These are phyloP conservation scores for Gossypium gossypioides DNA, from an alignment of 441 rosid species.

Conservation along the genomic window DNA sequence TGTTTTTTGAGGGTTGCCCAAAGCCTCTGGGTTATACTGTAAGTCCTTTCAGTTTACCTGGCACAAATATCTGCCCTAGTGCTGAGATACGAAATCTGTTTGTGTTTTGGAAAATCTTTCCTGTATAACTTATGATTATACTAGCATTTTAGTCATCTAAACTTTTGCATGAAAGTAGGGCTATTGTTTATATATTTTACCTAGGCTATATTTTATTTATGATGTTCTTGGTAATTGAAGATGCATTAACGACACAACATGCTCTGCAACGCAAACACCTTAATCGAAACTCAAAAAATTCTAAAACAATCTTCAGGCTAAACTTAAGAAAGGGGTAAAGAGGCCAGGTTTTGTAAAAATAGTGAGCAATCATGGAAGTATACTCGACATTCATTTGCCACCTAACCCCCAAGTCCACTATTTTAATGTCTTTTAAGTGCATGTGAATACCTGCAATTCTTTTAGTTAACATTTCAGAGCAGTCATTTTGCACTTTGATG, in stretches of 20 bases:
- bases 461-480: not conserved
- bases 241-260: not conserved
- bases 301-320: not conserved
- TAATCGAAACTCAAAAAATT: not conserved
- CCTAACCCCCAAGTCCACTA: not conserved
- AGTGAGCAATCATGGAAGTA: slow-evolving; percentile 2
- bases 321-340: not conserved
- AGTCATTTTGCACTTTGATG: not conserved
- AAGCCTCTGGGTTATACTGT: slow-evolving; percentile 71
- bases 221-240: not conserved
- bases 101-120: not conserved
- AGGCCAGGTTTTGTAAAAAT: not conserved
- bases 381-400: not conserved
- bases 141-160: not conserved
- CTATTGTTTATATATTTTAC: slow-evolving; percentile 1
- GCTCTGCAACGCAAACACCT: not conserved
- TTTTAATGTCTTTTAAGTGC: not conserved
- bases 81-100: not conserved
- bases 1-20: slow-evolving; percentile 74
- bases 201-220: not conserved
- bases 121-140: not conserved
- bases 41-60: slow-evolving; percentile 28
- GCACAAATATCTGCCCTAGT: not conserved
- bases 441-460: not conserved
- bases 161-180: not conserved